phyloP scores from a whole-genome alignment of 2,329 filamentous ascomycete genomes.

The Trichoderma polysporum region DNA sequence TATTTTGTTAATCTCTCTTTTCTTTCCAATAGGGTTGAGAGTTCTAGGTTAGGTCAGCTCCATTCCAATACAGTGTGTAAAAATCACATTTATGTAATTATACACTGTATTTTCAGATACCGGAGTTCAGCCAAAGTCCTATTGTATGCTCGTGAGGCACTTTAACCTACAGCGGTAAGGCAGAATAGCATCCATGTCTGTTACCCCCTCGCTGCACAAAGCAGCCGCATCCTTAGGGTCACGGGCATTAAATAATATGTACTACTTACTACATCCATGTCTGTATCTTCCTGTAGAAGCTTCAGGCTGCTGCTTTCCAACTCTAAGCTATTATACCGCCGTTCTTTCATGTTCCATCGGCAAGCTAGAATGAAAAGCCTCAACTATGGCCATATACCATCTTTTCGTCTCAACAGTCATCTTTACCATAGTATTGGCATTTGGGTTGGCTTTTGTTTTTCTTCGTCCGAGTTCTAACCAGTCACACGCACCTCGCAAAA shows the following conservation, averaged over 20 bases:
- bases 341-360: not conserved
- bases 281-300: no score
- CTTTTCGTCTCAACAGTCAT: not conserved
- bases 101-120: no score
- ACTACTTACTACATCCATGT: no score
- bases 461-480: not conserved
- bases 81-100: no score
- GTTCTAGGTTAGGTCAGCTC: no score
- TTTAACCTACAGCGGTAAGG: not conserved
- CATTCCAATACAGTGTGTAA: not conserved
- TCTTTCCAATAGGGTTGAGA: not conserved
- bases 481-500: not conserved
- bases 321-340: not conserved
- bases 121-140: not conserved
- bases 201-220: not conserved
- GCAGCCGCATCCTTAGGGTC: no score
- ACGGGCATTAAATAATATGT: no score
- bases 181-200: not conserved
- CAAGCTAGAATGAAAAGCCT: not conserved
- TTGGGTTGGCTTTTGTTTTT: not conserved
- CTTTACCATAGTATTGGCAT: not conserved
- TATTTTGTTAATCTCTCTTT: no score
- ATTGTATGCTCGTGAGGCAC: not conserved
- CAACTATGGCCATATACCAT: not conserved
- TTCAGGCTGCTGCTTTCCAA: not conserved